Conservation (phyloP, 1,139 yeast species). For the Sugiyamaella grinbergsii region DNA sequence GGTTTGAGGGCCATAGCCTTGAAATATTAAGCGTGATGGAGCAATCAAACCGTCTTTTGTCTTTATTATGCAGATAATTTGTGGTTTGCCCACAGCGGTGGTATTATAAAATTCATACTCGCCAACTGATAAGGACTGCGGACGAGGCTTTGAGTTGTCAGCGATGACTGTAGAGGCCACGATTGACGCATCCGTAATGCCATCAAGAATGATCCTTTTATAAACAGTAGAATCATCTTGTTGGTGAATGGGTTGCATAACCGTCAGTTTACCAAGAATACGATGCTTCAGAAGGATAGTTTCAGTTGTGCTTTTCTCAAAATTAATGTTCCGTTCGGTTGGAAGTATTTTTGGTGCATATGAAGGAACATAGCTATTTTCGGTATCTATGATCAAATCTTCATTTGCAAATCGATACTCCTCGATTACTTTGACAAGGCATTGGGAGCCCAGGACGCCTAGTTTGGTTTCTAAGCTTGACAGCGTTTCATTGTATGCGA, state of each 20-base stretch:
- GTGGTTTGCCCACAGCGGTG: slow-evolving; percentile 3
- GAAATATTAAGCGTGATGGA: slow-evolving; percentile 21
- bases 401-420: slow-evolving; percentile 41
- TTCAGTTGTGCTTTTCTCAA: slow-evolving; percentile 48
- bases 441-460: slow-evolving; percentile 60
- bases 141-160: neutral
- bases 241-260: slow-evolving; percentile 46
- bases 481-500: slow-evolving; percentile 49
- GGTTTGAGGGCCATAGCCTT: slow-evolving; percentile 25
- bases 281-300: slow-evolving; percentile 51
- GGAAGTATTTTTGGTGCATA: slow-evolving; percentile 60
- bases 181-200: slow-evolving; percentile 5
- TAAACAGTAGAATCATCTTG: neutral
- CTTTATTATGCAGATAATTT: slow-evolving; percentile 19
- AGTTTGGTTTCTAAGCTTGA: slow-evolving; percentile 50
- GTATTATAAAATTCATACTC: slow-evolving; percentile 14
- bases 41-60: slow-evolving; percentile 24
- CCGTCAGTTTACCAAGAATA: slow-evolving; percentile 62
- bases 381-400: slow-evolving; percentile 12
- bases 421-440: slow-evolving; percentile 53
- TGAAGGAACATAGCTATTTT: slow-evolving; percentile 45
- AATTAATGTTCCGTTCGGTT: slow-evolving; percentile 48
- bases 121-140: slow-evolving; percentile 1
- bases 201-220: slow-evolving; percentile 16
- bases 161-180: neutral